A percentile compares a stretch with the other conserved stretches of the same genome.
Evolutionary conservation across 225 moss, liverwort and hornwort genomes (phyloP).

Genomic region (Marchantia polymorpha): DNA sequence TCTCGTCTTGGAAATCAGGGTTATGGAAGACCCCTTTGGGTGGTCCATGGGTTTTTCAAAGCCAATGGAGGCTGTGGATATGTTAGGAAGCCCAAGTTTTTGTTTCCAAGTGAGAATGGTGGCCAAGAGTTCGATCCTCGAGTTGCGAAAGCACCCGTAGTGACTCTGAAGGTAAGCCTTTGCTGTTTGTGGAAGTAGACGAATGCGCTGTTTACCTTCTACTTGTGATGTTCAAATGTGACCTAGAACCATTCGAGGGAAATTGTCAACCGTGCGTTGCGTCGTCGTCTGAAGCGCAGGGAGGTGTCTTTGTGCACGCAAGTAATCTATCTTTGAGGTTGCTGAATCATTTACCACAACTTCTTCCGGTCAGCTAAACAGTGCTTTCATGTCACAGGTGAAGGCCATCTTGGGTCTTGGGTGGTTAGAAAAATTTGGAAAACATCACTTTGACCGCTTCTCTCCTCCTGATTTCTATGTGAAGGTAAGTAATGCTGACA

Average conservation of each 20-base stretch:
- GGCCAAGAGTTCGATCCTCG: conserved; percentile 51
- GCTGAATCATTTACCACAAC: not conserved
- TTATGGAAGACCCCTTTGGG: conserved; percentile 70
- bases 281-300: too few relatives aligned
- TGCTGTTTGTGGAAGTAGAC: not conserved
- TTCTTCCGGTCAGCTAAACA: not conserved
- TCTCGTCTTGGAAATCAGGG: conserved; percentile 30
- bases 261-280: too few relatives aligned
- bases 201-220: too few relatives aligned
- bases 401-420: conserved; percentile 81
- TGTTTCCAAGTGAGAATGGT: conserved; percentile 41
- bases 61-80: conserved; percentile 85
- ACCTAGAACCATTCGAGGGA: too few relatives aligned
- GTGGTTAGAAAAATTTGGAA: conserved; percentile 76
- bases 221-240: not conserved
- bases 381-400: conserved; percentile 44
- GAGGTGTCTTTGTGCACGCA: too few relatives aligned
- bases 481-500: conserved; percentile 35
- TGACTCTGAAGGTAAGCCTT: conserved; percentile 51
- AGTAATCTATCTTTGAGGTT: too few relatives aligned
- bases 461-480: conserved; percentile 93
- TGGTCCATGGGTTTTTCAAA: conserved; percentile 73
- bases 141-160: conserved; percentile 25
- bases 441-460: conserved; percentile 72
- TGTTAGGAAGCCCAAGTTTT: conserved; percentile 61